Base-by-base conservation (phyloP, 78 protist genomes). In the Polysphondylium violaceum region DNA sequence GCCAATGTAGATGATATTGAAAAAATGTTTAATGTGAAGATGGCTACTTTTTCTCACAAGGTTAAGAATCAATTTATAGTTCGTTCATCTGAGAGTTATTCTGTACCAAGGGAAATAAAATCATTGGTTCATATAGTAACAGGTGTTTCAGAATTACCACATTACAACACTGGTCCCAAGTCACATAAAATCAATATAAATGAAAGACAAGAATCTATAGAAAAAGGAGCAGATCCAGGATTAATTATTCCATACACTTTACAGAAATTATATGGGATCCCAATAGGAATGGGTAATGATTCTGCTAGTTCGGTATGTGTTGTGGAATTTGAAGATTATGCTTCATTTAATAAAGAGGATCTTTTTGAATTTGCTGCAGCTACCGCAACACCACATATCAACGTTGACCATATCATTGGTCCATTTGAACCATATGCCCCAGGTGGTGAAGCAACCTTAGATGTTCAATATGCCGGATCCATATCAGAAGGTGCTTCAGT, bases 121-220 rank as follows among this genome's bases (percentile, higher is more conserved):
- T 50, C 74, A 35, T 35, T 41, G n/a, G 68, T 87, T 53, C 71
- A 87, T 6, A 51, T 87, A n/a, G 86, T 87, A 16, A 25, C 93
- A 14, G 88, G 88, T 75, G 29, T 87, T 47, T 77, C 86, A n/a
- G 86, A 67, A 51, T 55, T 87, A 11, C 93, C 93, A 67, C 83
- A 87, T 51, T 19, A n/a, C 2, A 69, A 63, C 67, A 40, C 21
- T 50, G 67, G 64, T 58, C 91, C 77, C 40, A 23, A 47, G 36
- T 40, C 81, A 51, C 47, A 38, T 17, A 61, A 19, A 61, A 33
- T 61, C 27, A 65, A 23, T n/a, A n/a, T n/a, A n/a, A n/a, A n/a
- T n/a, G n/a, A n/a, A n/a, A n/a, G n/a, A n/a, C n/a, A n/a, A n/a
- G n/a, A n/a, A n/a, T n/a, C n/a, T n/a, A n/a, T n/a, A n/a, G n/a